Evolutionary conservation across 2,329 filamentous ascomycete species (phyloP), one percentile per base, ranked within the genome.

Genomic region (Fusarium tuaranense): DNA sequence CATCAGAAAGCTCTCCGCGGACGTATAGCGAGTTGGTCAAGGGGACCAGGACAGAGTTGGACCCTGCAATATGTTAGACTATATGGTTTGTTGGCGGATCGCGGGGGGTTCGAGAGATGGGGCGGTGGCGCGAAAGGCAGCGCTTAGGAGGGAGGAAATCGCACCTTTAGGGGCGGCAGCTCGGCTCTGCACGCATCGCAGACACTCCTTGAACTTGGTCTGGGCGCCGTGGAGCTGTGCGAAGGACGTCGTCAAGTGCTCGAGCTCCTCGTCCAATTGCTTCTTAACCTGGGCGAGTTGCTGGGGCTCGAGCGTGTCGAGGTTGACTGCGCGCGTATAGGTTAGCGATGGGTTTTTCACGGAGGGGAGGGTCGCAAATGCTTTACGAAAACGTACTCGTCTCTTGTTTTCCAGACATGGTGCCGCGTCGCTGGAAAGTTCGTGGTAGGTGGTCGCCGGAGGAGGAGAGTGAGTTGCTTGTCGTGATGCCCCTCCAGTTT

Each of bases 21-120:
- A 99, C 96, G 84, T 99, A 99, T 34, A 99, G 89, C 1, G 95
- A 98, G 78, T 94, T 97, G 14, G 97, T 99, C 72, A 99, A 85
- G 0, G 97, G 97, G n/a, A 99, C 95, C 22, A 99, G 90, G 58
- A 98, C 93, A 9, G 84, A 87, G 83, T 90, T 87, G 60, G 81
- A 78, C 38, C 76, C 80, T 81, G 60, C 18, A 34, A 38, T 30
- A 60, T 60, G 72, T 78, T 57, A 79, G 68, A 51, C 1, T 30
- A 41, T 36, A 18, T 38, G 53, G 53, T 36, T 18, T 34, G 9
- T 13, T 65, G 30, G 53, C 4, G 25, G 14, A 38, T 51, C 30
- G 20, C 18, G 7, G 44, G 38, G 41, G 20, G 6, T n/a, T 44
- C 57, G 53, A 39, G n/a, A n/a, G n/a, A 55, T 36, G 20, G 46